phyloP scores from a whole-genome alignment of 805 yeast species.

The Scheffersomyces lignosus region DNA sequence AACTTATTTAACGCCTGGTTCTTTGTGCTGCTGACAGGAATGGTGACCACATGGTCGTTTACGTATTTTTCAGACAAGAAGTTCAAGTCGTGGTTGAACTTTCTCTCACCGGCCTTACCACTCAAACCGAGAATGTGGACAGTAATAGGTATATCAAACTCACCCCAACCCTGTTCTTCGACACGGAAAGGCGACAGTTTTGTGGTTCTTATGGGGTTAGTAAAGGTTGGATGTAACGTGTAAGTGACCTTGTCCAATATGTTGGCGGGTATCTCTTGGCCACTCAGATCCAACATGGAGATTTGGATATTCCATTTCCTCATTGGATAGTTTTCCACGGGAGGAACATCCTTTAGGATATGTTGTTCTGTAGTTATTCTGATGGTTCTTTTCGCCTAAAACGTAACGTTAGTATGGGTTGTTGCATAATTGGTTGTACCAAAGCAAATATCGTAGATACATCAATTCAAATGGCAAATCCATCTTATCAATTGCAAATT shows the following conservation, averaged over 20 bases:
- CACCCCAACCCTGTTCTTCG: constrained; percentile 98
- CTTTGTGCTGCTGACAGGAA: constrained; percentile 64
- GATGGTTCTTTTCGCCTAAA: constrained; percentile 82
- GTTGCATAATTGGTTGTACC: no score
- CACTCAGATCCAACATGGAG: constrained; percentile 71
- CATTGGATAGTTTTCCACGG: constrained; percentile 91
- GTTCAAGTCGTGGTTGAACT: constrained; percentile 85
- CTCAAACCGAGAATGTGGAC: constrained; percentile 58
- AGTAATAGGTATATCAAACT: constrained; percentile 83
- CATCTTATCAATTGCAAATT: no score
- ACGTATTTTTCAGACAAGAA: constrained; percentile 75
- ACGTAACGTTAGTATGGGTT: constrained; percentile 12
- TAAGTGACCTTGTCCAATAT: constrained; percentile 91
- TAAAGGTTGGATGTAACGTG: constrained; percentile 92
- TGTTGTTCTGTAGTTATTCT: constrained; percentile 86
- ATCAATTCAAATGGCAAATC: no score
- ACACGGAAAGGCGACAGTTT: constrained; percentile 84
- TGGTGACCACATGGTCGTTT: constrained; percentile 71
- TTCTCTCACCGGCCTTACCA: constrained; percentile 88
- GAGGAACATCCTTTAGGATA: constrained; percentile 74
- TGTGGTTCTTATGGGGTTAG: constrained; percentile 79
- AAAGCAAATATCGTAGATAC: no score
- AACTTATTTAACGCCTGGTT: constrained; percentile 66
- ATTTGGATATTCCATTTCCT: constrained; percentile 89
- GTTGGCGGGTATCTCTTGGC: constrained; percentile 80